phyloP scores from a whole-genome alignment of 345 rosid genomes.

The Eucalyptus decipiens region DNA sequence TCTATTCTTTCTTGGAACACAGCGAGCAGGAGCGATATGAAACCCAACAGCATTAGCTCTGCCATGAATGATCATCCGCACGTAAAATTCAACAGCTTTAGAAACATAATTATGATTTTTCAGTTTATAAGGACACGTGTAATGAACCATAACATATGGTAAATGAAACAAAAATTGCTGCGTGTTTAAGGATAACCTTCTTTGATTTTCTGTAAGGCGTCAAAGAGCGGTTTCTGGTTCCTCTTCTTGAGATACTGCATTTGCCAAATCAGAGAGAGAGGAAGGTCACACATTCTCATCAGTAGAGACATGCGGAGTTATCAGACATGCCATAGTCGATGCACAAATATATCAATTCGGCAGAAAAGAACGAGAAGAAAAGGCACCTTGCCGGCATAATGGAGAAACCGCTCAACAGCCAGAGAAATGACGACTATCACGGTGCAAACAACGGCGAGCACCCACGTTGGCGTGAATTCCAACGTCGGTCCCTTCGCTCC shows the following conservation, averaged over 20 bases:
- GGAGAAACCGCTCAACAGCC: constrained; percentile 50
- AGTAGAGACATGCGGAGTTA: not conserved
- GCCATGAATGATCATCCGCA: not conserved
- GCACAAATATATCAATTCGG: not conserved
- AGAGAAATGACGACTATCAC: constrained; percentile 70
- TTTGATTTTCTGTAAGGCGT: constrained; percentile 77
- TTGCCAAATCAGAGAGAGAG: not conserved
- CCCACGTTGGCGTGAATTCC: constrained; percentile 81
- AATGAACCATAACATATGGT: not conserved
- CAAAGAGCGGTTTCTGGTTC: constrained; percentile 56
- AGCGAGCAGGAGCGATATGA: constrained; percentile 68
- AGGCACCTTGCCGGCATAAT: constrained; percentile 61
- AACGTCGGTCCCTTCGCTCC: constrained; percentile 34
- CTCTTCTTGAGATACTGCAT: constrained; percentile 44
- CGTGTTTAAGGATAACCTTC: constrained; percentile 30
- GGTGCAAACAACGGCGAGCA: constrained; percentile 73
- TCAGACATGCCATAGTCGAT: not conserved
- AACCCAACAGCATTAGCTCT: constrained; percentile 91
- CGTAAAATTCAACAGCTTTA: not conserved
- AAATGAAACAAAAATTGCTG: not conserved
- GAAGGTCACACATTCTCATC: not conserved
- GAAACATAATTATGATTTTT: not conserved
- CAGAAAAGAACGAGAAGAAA: not conserved
- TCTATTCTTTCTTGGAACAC: constrained; percentile 37
- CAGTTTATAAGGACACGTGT: not conserved